Evolutionary conservation across 2,329 filamentous ascomycete genomes (phyloP), one percentile per base, ranked within the genome.

Genomic region (Ophiocordyceps sinensis): DNA sequence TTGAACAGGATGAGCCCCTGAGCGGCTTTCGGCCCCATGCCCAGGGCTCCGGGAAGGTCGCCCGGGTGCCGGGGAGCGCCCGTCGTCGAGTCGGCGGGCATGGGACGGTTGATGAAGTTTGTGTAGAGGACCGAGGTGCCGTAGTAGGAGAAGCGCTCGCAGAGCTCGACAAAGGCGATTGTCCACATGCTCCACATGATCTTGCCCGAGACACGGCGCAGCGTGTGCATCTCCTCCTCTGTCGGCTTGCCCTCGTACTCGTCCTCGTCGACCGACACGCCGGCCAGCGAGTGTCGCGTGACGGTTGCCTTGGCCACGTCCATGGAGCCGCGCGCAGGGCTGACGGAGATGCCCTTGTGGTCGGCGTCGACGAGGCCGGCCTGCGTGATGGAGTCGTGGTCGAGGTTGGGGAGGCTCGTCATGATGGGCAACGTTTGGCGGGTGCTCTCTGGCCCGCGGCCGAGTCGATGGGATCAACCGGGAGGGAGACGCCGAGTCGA

Each of bases 91-190:
- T 67, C 68, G 0, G 46, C 40, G 1, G 77, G 76, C 26, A 79
- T 60, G 28, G 65, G 61, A 40, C 70, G 65, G 49, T 74, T 71
- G 51, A 80, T 70, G 52, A 76, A 81, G 60, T 80, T 80, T 55
- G 74, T 75, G 73, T 79, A 83, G 28, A 84, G 66, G 28, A 79
- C 70, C 36, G 75, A 71, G 5, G 77, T 79, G 41, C 82, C 82
- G 53, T 86, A 85, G 71, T 85, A 87, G 13, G 77, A 81, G 62
- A 84, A 85, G 38, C 82, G 77, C 63, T 87, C 82, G 62, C 78
- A 83, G 43, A 85, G 64, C 60, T 87, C 82, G 44, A 82, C 75
- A 46, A 85, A 77, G 38, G 79, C 80, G 44, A 87, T 74, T 23
- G 76, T 78, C 61, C 77, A 86, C 43, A 79, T 72, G 41, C 69